Evolutionary conservation across 805 yeast species (phyloP), one percentile per base, ranked within the genome.

Genomic region (Peterozyma xylosa): DNA sequence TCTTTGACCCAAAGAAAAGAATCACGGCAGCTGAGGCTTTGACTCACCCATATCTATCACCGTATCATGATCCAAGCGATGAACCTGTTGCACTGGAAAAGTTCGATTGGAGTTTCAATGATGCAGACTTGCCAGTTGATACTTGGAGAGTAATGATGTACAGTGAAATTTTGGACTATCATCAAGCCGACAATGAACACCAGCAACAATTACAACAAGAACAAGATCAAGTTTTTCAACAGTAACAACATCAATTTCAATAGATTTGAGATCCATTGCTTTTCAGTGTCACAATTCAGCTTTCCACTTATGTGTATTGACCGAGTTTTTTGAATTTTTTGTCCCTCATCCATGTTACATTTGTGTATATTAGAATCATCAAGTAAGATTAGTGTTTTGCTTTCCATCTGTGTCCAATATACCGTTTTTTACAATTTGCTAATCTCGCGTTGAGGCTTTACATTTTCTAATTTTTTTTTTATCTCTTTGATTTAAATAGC

Each of bases 71-170:
- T 58, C 96, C 98, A 30, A 77, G 89, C 3, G 99, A 93, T 65
- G 99, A 93, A 66, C 99, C 99, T 1, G 84, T 78, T 5, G 96
- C 98, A 30, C 87, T 81, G 40, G 86, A 84, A 52, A 85, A 84
- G 60, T 93, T 93, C 57, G 99, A 93, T 65, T 93, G 99, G 99
- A 82, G 93, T 56, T 91, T 91, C 64, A 91, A 93, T 62, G 98
- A 95, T 54, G 98, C 96, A 0, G 99, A 91, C 64, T 73, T 91
- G 55, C 97, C 98, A 3, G 93, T 93, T 14, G 98, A 93, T 58
- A 88, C 96, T 11, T 91, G 99, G 99, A 81, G 96, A 68, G 96
- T 89, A 15, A 91, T 93, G 98, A 91, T 93, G 96, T 93, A 93
- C 67, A 84, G 95, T 42, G 99, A 91, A 66, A 93, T 91, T 49